A percentile compares a stretch with the other conserved stretches of the same genome.
Evolutionary conservation across 1,284 basidiomycete genomes (phyloP).

Genomic region (Exobasidium cylindrosporum): DNA sequence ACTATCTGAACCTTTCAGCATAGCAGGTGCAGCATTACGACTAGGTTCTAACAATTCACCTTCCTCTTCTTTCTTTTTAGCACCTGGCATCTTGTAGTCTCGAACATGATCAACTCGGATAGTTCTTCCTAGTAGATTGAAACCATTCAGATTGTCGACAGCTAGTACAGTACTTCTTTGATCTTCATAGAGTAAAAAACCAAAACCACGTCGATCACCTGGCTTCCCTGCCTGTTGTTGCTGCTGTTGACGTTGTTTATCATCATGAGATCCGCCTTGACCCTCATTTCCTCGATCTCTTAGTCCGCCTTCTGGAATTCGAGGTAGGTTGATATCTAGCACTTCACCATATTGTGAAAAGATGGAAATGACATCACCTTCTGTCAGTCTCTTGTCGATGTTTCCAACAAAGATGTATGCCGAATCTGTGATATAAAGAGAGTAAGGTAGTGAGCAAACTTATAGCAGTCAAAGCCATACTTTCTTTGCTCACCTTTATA

Average conservation of each 20-base stretch:
- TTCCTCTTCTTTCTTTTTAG: constrained; percentile 56
- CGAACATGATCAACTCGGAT: constrained; percentile 88
- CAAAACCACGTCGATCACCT: constrained; percentile 84
- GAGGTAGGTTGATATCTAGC: constrained; percentile 86
- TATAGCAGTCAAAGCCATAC: background rate
- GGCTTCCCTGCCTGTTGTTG: constrained; percentile 60
- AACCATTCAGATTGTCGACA: constrained; percentile 97
- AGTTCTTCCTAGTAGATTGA: constrained; percentile 78
- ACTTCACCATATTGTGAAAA: constrained; percentile 98
- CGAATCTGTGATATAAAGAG: constrained; percentile 65
- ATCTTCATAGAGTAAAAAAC: constrained; percentile 98
- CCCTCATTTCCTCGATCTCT: constrained; percentile 57
- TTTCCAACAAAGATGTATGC: constrained; percentile 86
- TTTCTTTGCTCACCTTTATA: constrained; percentile 68
- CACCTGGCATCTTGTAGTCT: constrained; percentile 67
- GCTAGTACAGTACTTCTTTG: constrained; percentile 92
- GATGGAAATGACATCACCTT: constrained; percentile 95
- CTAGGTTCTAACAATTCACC: constrained; percentile 67
- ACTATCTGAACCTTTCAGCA: constrained; percentile 14
- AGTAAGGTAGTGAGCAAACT: background rate
- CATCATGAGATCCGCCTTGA: background rate
- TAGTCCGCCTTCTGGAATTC: constrained; percentile 52
- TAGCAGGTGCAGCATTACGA: constrained; percentile 40
- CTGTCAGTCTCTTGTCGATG: constrained; percentile 65
- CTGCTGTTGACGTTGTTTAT: background rate